Evolutionary conservation across 495 filamentous ascomycete species (phyloP), one percentile per base, ranked within the genome.

Genomic region (Rhypophila decipiens): DNA sequence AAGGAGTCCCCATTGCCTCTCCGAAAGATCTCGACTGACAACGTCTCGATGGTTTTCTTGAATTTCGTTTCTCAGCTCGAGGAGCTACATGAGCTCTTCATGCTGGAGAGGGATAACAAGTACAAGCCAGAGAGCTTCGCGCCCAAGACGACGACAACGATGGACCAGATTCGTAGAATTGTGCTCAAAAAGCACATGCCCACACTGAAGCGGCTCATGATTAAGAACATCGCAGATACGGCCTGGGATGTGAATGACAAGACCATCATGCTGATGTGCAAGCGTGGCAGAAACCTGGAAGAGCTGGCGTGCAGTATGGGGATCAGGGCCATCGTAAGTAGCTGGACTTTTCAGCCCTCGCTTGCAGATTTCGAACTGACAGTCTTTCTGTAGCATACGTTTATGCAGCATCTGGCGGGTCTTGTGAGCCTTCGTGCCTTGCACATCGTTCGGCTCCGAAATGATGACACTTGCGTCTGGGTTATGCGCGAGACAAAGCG

Each of bases 21-120:
- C 12, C 64, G 69, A 31, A 75, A 73, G 42, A 74, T 85, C 21
- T 73, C 76, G 52, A 83, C 78, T 3, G 80, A 85, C 51, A 74
- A 83, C 47, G 77, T 82, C 15, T 74, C 75, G 2, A 37, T 56
- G 10, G 53, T 53, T 1, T 81, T 85, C 44, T 50, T 82, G 24
- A 63, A 58, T 0, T 72, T 78, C 27, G 58, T 79, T 2, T 60
- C 67, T 5, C 65, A 73, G 39, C 71, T 83, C 10, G 55, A 74
- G 9, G 66, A 61, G 46, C 50, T 83, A 13, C 68, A 71, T 18
- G 79, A 83, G 49, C 63, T 84, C 1, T 76, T 78, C 50, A 50
- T 85, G 56, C 60, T 80, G n/a, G 78, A 83, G 60, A 63, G 77
- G 24, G 66, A 61, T 15, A 33, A 39, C 21, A 77, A 75, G 53